Conservation (phyloP, 2,329 filamentous ascomycete species). For the Niveomyces coronatus region DNA sequence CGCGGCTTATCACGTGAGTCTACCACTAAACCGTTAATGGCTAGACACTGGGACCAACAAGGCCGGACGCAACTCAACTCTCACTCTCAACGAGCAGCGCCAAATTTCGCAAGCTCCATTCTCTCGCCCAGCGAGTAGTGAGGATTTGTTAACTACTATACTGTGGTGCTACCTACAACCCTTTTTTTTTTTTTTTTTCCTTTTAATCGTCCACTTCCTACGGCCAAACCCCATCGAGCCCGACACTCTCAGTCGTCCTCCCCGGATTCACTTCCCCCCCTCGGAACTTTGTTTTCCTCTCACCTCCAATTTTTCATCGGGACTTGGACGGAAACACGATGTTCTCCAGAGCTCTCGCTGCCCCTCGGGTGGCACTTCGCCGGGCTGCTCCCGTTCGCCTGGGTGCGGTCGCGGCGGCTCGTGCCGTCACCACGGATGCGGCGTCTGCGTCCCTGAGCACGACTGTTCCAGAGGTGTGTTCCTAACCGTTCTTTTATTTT, state of each 20-base stretch:
- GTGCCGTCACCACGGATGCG: slow-evolving; percentile 89
- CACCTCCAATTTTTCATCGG: background rate
- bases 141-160: too few relatives aligned
- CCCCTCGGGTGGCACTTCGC: slow-evolving; percentile 46
- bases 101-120: slow-evolving; percentile 32
- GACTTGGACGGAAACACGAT: slow-evolving; percentile 33
- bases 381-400: slow-evolving; percentile 35
- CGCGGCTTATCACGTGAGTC: slow-evolving; percentile 21
- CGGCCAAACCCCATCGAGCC: too few relatives aligned
- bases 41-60: slow-evolving; percentile 30
- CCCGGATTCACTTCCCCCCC: background rate
- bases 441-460: slow-evolving; percentile 84
- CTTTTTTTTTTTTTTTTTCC: slow-evolving; percentile 20
- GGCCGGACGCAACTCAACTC: too few relatives aligned
- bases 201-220: too few relatives aligned
- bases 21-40: slow-evolving; percentile 16
- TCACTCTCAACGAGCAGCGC: slow-evolving; percentile 29
- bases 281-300: slow-evolving; percentile 3
- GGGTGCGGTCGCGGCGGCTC: slow-evolving; percentile 36
- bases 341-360: slow-evolving; percentile 61
- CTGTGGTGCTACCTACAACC: too few relatives aligned
- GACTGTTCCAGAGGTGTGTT: slow-evolving; percentile 43
- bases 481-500: background rate
- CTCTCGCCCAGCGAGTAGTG: too few relatives aligned
- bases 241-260: slow-evolving; percentile 20